Conservation (phyloP, 805 yeast genomes). For the Sugiyamaella floridensis region DNA sequence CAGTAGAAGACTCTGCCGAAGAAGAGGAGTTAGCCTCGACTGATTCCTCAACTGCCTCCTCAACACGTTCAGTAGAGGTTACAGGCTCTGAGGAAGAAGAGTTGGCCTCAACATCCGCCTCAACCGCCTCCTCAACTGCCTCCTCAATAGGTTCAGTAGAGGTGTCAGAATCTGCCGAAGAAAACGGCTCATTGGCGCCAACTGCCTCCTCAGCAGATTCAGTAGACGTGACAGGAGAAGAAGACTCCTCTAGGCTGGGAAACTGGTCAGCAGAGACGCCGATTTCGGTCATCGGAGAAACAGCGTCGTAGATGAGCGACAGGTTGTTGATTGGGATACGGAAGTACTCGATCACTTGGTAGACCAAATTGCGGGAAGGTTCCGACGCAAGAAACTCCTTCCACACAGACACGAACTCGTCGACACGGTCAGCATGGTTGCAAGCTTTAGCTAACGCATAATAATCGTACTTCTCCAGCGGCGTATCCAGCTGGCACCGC, state of each 20-base stretch:
- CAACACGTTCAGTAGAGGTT: background rate
- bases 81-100: background rate
- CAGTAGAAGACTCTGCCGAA: too few relatives aligned
- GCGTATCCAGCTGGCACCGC: constrained; percentile 7
- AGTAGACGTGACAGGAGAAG: background rate
- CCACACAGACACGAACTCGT: constrained; percentile 9
- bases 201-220: background rate
- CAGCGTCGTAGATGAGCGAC: background rate
- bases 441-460: constrained; percentile 21
- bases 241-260: too few relatives aligned
- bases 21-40: too few relatives aligned
- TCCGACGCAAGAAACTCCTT: background rate
- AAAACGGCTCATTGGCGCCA: background rate
- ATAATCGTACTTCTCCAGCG: constrained; percentile 16
- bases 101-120: too few relatives aligned
- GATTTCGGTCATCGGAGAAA: background rate
- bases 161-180: background rate
- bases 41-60: too few relatives aligned
- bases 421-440: constrained; percentile 6
- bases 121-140: too few relatives aligned
- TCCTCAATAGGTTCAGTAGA: background rate
- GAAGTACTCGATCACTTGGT: constrained; percentile 1
- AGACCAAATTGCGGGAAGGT: background rate
- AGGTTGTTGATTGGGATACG: background rate
- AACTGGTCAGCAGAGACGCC: background rate